Conservation (phyloP, 2,329 filamentous ascomycete genomes). For the Ophiostoma triangulosporum region DNA sequence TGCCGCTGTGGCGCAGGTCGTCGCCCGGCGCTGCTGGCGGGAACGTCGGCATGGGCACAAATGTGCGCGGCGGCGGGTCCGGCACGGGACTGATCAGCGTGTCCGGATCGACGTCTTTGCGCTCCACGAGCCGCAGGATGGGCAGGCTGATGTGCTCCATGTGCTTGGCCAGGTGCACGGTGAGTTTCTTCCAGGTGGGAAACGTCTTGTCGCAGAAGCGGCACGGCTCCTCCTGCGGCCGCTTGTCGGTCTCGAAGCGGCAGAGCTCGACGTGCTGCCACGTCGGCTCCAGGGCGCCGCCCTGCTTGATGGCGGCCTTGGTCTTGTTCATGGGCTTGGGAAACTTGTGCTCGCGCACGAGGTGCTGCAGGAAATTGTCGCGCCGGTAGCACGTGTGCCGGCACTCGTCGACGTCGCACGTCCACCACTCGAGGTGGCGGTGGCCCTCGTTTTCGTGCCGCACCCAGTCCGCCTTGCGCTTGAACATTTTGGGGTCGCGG, state of each 20-base stretch:
- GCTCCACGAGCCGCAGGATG: slow-evolving; percentile 48
- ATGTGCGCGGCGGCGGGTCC: slow-evolving; percentile 33
- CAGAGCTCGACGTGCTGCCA: slow-evolving; percentile 71
- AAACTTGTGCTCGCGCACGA: slow-evolving; percentile 83
- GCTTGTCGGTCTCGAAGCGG: slow-evolving; percentile 51
- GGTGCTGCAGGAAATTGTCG: slow-evolving; percentile 86
- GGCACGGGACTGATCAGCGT: slow-evolving; percentile 57
- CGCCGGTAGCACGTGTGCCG: slow-evolving; percentile 72
- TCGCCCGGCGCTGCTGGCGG: slow-evolving; percentile 15
- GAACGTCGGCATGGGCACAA: slow-evolving; percentile 18
- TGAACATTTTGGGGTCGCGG: slow-evolving; percentile 79
- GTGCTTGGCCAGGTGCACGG: slow-evolving; percentile 84
- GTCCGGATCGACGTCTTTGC: slow-evolving; percentile 36
- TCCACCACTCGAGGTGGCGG: slow-evolving; percentile 83
- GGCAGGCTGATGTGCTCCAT: slow-evolving; percentile 88
- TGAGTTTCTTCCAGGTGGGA: slow-evolving; percentile 82
- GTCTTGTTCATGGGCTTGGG: slow-evolving; percentile 72
- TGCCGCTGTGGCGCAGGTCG: slow-evolving; percentile 6
- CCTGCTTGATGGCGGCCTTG: slow-evolving; percentile 51
- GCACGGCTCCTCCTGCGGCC: slow-evolving; percentile 65
- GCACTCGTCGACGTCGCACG: slow-evolving; percentile 69
- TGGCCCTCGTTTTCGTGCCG: slow-evolving; percentile 88
- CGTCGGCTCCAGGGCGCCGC: slow-evolving; percentile 45
- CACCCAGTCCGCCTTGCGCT: slow-evolving; percentile 92
- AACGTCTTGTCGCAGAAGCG: slow-evolving; percentile 75